Percentiles rank a stretch among this genome's conserved stretches.
Evolutionary conservation across 345 rosid species (phyloP).

Genomic region (Cochlearia excelsa): DNA sequence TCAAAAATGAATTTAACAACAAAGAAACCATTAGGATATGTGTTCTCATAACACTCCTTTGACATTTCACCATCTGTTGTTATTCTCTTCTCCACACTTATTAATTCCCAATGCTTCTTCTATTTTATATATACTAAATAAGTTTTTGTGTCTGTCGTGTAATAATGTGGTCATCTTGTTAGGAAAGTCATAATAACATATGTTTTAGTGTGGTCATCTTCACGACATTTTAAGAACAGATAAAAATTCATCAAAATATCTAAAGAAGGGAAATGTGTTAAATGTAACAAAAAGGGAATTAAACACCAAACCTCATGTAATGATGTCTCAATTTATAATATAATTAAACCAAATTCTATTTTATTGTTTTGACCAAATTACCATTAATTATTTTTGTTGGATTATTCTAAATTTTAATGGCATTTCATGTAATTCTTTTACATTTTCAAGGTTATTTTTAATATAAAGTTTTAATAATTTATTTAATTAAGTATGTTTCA

Average conservation of each 20-base stretch:
- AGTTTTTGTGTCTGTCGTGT: conserved; percentile 17
- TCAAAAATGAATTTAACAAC: neutral
- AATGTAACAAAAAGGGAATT: conserved; percentile 2
- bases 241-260: conserved; percentile 76
- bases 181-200: neutral
- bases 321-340: no score
- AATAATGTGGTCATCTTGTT: conserved; percentile 29
- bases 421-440: no score
- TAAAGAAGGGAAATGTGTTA: conserved; percentile 56
- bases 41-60: conserved; percentile 34
- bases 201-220: conserved; percentile 8
- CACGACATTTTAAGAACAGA: conserved; percentile 64
- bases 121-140: no score
- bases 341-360: no score
- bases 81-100: neutral
- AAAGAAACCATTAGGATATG: conserved; percentile 14
- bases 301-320: no score
- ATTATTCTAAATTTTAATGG: no score
- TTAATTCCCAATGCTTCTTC: neutral
- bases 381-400: no score
- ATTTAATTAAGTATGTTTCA: no score
- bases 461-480: no score
- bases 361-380: no score
- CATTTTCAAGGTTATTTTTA: no score
- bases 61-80: conserved; percentile 23